Evolutionary conservation across 108 stramenopile genomes (phyloP).

Genomic region (Cyclostephanos invisitatus): DNA sequence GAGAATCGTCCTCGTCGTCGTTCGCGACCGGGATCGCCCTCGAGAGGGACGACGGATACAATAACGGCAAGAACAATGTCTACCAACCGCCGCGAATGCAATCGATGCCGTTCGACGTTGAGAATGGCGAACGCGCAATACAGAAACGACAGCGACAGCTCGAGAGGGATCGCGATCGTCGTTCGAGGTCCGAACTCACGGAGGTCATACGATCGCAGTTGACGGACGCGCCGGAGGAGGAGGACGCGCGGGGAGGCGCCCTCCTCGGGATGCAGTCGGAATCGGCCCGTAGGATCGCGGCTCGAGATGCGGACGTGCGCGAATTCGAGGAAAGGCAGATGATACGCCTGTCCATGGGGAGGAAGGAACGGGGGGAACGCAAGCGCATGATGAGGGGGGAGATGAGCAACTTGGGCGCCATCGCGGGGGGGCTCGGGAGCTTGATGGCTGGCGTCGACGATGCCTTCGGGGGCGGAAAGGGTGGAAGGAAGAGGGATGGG

Average conservation of each 20-base stretch:
- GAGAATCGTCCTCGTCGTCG: neutral
- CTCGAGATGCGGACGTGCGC: slow-evolving; percentile 64
- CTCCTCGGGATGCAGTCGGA: slow-evolving; percentile 69
- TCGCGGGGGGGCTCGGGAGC: slow-evolving; percentile 79
- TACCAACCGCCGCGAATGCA: slow-evolving; percentile 82
- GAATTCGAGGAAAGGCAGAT: slow-evolving; percentile 82
- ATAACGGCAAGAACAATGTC: slow-evolving; percentile 14
- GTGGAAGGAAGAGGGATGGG: slow-evolving; percentile 18
- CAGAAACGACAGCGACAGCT: slow-evolving; percentile 52
- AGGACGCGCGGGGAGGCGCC: slow-evolving; percentile 85
- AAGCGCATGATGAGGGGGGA: slow-evolving; percentile 73
- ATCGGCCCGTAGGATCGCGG: slow-evolving; percentile 63
- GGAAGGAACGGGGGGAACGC: slow-evolving; percentile 84
- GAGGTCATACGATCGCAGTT: slow-evolving; percentile 71
- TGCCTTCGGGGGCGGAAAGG: slow-evolving; percentile 49
- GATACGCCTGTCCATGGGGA: slow-evolving; percentile 71
- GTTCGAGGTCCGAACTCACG: slow-evolving; percentile 76
- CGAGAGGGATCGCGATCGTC: slow-evolving; percentile 58
- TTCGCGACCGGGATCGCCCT: slow-evolving; percentile 6
- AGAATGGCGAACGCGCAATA: slow-evolving; percentile 50
- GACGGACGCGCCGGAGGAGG: slow-evolving; percentile 84
- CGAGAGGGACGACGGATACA: slow-evolving; percentile 26
- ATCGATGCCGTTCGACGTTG: slow-evolving; percentile 75
- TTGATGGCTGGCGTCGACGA: slow-evolving; percentile 63
- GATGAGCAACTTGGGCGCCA: slow-evolving; percentile 74